A percentile compares a stretch with the other conserved stretches of the same genome.
Conservation (phyloP, 495 filamentous ascomycete species). For the Neurospora discreta region DNA sequence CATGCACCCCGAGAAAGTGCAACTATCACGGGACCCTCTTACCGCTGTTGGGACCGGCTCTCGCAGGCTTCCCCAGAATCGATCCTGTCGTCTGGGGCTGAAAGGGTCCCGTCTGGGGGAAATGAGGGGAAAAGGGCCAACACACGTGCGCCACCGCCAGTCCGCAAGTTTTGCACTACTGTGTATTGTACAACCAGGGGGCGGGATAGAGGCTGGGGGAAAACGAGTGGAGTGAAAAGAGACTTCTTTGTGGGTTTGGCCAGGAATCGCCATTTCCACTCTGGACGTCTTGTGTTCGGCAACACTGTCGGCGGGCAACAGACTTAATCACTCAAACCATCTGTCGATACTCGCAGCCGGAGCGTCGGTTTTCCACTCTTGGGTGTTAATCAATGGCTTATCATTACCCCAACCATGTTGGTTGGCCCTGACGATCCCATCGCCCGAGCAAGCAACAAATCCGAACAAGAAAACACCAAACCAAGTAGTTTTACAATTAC, state of each 20-base stretch:
- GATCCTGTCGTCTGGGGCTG: not conserved
- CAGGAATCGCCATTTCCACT: not conserved
- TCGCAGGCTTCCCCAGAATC: not conserved
- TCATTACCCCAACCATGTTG: not conserved
- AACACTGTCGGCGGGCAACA: not conserved
- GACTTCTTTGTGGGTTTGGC: not conserved
- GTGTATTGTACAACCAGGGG: too few relatives aligned
- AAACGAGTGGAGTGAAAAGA: not conserved
- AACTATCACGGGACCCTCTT: not conserved
- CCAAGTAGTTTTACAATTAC: not conserved
- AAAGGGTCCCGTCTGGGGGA: not conserved
- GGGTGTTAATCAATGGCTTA: not conserved
- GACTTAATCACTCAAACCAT: not conserved
- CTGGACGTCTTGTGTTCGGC: not conserved
- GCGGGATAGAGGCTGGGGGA: not conserved
- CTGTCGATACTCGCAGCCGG: not conserved
- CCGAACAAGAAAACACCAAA: not conserved
- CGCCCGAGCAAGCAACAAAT: not conserved
- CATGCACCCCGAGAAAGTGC: not conserved
- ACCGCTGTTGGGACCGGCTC: not conserved
- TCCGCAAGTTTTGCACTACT: not conserved
- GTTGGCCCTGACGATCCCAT: not conserved
- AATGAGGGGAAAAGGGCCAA: not conserved
- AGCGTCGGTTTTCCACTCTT: not conserved
- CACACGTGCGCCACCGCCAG: not conserved